These are phyloP conservation scores for Geotrichum phurueaensis DNA, from an alignment of 1,139 yeast genomes.

Conservation along the genomic window DNA sequence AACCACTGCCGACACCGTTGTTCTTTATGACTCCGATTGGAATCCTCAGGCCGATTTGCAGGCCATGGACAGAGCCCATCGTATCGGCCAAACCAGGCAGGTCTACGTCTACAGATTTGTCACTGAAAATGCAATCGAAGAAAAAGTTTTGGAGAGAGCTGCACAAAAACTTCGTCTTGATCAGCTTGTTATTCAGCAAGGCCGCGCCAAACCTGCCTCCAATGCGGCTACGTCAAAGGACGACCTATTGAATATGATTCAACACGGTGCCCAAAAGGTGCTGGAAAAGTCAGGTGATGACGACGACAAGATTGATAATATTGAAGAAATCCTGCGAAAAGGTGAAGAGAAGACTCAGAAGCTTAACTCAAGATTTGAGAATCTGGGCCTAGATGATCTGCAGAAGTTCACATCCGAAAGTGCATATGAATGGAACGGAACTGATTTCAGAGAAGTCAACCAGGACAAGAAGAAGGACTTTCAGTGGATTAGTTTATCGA, in stretches of 20 bases:
- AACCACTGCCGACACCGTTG: slow-evolving; percentile 87
- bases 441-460: slow-evolving; percentile 68
- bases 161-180: slow-evolving; percentile 89
- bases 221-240: slow-evolving; percentile 61
- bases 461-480: slow-evolving; percentile 21
- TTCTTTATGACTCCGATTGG: slow-evolving; percentile 94
- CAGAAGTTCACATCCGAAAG: slow-evolving; percentile 88
- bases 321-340: slow-evolving; percentile 67
- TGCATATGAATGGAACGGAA: slow-evolving; percentile 95
- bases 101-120: slow-evolving; percentile 88
- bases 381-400: slow-evolving; percentile 82
- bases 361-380: slow-evolving; percentile 71
- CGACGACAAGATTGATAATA: slow-evolving; percentile 49
- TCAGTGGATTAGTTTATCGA: slow-evolving; percentile 79
- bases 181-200: slow-evolving; percentile 94
- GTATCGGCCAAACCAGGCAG: slow-evolving; percentile 96
- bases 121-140: slow-evolving; percentile 94
- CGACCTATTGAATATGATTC: slow-evolving; percentile 89
- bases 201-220: slow-evolving; percentile 49
- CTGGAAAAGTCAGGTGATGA: slow-evolving; percentile 40
- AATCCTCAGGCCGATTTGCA: slow-evolving; percentile 98
- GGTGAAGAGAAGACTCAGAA: slow-evolving; percentile 80
- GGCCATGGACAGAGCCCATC: slow-evolving; percentile 98
- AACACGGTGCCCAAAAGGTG: slow-evolving; percentile 90
- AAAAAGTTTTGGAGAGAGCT: slow-evolving; percentile 90